These are phyloP conservation scores for Dichotomocladium elegans DNA, from an alignment of 371 early-diverging fungal genomes.

Conservation along the genomic window DNA sequence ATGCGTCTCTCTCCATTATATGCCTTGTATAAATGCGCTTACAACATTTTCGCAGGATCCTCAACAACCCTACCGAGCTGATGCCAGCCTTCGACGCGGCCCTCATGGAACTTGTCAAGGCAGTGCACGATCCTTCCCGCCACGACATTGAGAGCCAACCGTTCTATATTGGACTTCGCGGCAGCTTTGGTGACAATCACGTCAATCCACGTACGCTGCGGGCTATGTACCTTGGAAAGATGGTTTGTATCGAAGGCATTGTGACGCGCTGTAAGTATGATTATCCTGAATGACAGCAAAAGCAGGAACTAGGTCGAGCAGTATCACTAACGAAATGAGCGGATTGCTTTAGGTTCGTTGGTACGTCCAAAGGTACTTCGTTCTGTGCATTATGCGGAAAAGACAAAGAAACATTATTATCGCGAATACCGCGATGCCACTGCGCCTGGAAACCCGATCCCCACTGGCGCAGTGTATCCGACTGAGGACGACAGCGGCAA, in stretches of 20 bases:
- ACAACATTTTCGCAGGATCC: slow-evolving; percentile 45
- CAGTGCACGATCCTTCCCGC: slow-evolving; percentile 25
- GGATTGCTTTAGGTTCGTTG: slow-evolving; percentile 67
- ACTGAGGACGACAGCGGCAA: slow-evolving; percentile 93
- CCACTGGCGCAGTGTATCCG: slow-evolving; percentile 76
- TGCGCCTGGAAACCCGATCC: slow-evolving; percentile 51
- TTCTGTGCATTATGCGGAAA: slow-evolving; percentile 93
- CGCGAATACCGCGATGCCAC: slow-evolving; percentile 91
- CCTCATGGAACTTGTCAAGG: slow-evolving; percentile 56
- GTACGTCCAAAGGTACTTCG: slow-evolving; percentile 96
- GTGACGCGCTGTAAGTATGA: slow-evolving; percentile 87
- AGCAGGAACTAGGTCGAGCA: background rate
- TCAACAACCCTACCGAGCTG: slow-evolving; percentile 78
- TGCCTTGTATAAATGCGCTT: no score
- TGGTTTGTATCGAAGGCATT: slow-evolving; percentile 98
- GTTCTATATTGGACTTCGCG: slow-evolving; percentile 87
- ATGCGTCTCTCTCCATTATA: no score
- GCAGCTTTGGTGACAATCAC: slow-evolving; percentile 91
- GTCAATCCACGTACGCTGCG: slow-evolving; percentile 91
- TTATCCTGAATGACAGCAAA: background rate
- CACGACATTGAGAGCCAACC: slow-evolving; percentile 37
- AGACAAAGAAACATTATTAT: slow-evolving; percentile 75
- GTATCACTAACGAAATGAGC: background rate
- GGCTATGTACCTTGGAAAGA: slow-evolving; percentile 79
- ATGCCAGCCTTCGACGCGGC: slow-evolving; percentile 86